These are phyloP conservation scores for Hanseniaspora hatyaiensis DNA, from an alignment of 805 yeast species.

Conservation along the genomic window DNA sequence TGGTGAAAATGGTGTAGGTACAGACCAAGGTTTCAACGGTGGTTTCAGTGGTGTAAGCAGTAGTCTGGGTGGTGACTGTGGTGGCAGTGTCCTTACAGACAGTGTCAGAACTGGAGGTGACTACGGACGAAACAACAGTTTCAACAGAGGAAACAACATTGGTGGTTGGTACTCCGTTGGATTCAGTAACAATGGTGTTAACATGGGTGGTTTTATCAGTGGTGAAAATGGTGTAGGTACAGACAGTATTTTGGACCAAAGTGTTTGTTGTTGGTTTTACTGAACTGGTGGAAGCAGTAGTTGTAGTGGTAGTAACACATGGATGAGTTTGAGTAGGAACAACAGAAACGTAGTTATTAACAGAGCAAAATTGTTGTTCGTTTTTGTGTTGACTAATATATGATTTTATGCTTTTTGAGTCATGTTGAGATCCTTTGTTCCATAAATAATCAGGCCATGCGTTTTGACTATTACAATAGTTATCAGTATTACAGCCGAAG, in stretches of 20 bases:
- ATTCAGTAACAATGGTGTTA: conserved; percentile 7
- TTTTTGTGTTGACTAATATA: not conserved
- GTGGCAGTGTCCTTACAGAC: not conserved
- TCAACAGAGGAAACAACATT: not conserved
- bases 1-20: conserved; percentile 1
- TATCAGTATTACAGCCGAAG: conserved; percentile 12
- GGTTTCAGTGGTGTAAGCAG: not conserved
- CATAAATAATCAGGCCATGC: conserved; percentile 14
- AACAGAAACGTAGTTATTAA: not conserved
- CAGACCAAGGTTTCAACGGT: not conserved
- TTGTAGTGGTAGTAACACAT: not conserved
- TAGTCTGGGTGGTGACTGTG: not conserved
- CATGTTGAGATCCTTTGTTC: conserved; percentile 8
- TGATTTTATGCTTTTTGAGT: too few species aligned
- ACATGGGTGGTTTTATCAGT: not conserved
- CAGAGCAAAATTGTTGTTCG: not conserved
- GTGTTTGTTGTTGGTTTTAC: not conserved
- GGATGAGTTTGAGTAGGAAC: not conserved
- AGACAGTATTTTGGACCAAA: not conserved
- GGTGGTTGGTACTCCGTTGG: conserved; percentile 5
- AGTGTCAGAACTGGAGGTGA: conserved; percentile 2
- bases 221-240: not conserved
- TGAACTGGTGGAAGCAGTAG: not conserved
- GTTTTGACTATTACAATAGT: conserved; percentile 9
- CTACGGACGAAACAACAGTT: not conserved